These are phyloP conservation scores for Cylindricascospora bacillispora DNA, from an alignment of 1,139 yeast species.

Conservation along the genomic window DNA sequence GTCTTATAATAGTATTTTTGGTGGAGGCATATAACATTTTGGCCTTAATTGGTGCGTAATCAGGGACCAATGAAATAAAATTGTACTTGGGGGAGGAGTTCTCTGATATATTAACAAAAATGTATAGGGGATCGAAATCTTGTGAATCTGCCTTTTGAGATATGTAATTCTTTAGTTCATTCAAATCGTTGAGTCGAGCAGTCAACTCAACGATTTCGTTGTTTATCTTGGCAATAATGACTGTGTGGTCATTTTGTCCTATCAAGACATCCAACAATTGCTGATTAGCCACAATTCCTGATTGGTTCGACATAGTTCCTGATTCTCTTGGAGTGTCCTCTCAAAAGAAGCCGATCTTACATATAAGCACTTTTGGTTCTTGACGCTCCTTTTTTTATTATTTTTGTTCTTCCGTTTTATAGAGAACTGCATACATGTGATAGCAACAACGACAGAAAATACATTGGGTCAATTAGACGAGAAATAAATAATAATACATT, in stretches of 20 bases:
- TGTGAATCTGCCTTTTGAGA: constrained; percentile 29
- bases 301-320: constrained; percentile 48
- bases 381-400: no score
- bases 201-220: constrained; percentile 31
- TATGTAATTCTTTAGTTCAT: constrained; percentile 26
- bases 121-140: constrained; percentile 59
- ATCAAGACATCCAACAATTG: constrained; percentile 26
- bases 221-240: constrained; percentile 30
- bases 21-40: constrained; percentile 95
- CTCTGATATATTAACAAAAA: constrained; percentile 40
- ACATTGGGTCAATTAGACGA: no score
- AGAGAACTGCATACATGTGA: no score
- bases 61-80: constrained; percentile 81
- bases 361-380: no score
- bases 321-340: no score
- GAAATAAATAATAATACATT: no score
- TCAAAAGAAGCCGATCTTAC: no score
- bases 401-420: no score
- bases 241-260: constrained; percentile 12
- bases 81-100: constrained; percentile 28
- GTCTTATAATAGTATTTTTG: constrained; percentile 59
- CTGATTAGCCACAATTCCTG: constrained; percentile 49
- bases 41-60: constrained; percentile 62
- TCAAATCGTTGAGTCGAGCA: constrained; percentile 13
- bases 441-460: no score